Conservation (phyloP, 306 rosid genomes). For the Sphenostylis stenocarpa region DNA sequence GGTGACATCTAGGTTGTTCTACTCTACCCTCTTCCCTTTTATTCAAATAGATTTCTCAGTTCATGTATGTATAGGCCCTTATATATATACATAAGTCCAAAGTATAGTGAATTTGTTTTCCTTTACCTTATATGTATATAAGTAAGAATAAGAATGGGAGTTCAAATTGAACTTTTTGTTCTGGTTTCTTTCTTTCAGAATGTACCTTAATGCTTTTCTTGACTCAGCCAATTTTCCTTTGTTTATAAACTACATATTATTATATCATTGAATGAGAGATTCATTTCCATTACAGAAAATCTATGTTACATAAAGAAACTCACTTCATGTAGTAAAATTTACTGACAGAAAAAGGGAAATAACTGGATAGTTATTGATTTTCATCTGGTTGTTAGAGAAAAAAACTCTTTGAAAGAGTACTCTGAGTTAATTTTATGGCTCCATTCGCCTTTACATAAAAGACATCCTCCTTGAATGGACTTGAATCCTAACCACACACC, state of each 20-base stretch:
- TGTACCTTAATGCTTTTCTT: constrained; percentile 21
- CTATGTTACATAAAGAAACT: background rate
- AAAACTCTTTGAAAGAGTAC: background rate
- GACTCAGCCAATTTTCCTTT: constrained; percentile 4
- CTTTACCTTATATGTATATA: constrained; percentile 25
- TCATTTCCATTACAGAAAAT: background rate
- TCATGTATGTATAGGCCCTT: no score
- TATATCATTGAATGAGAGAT: background rate
- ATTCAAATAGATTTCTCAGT: constrained; percentile 30
- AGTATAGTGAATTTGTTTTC: constrained; percentile 33
- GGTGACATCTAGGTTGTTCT: constrained; percentile 21
- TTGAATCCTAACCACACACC: constrained; percentile 17
- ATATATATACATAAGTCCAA: constrained; percentile 22
- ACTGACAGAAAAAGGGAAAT: background rate
- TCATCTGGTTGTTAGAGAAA: background rate
- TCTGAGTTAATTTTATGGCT: background rate
- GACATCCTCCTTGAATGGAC: background rate
- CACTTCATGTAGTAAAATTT: background rate
- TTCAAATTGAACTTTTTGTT: constrained; percentile 36
- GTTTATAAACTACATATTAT: background rate
- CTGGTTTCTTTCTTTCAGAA: constrained; percentile 24
- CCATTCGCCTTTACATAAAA: background rate
- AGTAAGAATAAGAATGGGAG: constrained; percentile 32
- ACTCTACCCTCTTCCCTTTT: constrained; percentile 21
- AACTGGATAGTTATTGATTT: background rate